A percentile compares a stretch with the other conserved stretches of the same genome.
Conservation (phyloP, 257 asterid species). For the Mentha longifolia region DNA sequence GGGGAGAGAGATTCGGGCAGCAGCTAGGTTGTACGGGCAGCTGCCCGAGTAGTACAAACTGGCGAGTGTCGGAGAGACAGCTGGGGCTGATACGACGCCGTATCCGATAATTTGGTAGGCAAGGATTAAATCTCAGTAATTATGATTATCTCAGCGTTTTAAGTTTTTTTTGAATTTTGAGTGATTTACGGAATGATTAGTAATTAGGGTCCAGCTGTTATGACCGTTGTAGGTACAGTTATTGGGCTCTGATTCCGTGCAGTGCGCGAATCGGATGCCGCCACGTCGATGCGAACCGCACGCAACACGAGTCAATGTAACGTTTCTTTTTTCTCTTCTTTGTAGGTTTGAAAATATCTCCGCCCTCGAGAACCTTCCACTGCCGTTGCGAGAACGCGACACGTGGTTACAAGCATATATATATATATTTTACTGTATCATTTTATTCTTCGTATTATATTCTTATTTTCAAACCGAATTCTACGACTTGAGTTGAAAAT, state of each 20-base stretch:
- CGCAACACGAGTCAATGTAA: conserved; percentile 29
- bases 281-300: conserved; percentile 25
- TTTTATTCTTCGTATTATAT: no score
- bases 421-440: no score
- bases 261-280: conserved; percentile 22
- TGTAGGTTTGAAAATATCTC: neutral
- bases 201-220: conserved; percentile 22
- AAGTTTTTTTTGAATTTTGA: neutral
- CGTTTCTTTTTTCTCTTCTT: conserved; percentile 3
- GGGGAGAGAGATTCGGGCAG: conserved; percentile 45
- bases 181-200: conserved; percentile 28
- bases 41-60: conserved; percentile 48
- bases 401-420: conserved; percentile 4
- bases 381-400: conserved; percentile 3
- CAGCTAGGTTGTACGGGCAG: conserved; percentile 48
- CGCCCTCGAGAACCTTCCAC: conserved; percentile 23
- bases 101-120: neutral
- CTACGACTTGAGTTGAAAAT: neutral
- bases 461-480: neutral
- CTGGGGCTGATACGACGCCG: conserved; percentile 37
- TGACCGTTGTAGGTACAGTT: conserved; percentile 38
- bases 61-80: conserved; percentile 42
- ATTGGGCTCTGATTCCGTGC: conserved; percentile 23
- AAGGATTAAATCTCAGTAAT: conserved; percentile 1
- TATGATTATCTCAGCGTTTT: neutral